These are phyloP conservation scores for Trichoderma asperelloides DNA, from an alignment of 495 filamentous ascomycete species.

Conservation along the genomic window DNA sequence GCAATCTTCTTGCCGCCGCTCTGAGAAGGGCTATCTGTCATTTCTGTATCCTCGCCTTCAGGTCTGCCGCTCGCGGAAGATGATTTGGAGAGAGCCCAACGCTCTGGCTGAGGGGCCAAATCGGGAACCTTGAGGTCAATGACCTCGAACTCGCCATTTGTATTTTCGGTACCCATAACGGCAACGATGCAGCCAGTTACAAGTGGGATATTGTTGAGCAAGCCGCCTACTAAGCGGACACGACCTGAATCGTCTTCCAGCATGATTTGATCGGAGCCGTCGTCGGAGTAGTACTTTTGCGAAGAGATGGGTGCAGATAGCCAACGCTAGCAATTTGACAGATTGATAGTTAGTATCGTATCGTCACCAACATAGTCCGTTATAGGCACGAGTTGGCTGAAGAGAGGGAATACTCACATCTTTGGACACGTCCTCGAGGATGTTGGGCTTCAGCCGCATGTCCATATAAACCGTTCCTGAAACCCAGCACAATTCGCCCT, in stretches of 20 bases:
- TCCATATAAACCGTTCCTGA: constrained; percentile 93
- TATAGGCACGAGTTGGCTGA: neutral
- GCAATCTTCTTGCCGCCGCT: constrained; percentile 58
- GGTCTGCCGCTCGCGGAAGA: constrained; percentile 15
- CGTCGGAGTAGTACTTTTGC: constrained; percentile 60
- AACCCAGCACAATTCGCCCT: constrained; percentile 94
- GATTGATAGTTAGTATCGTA: neutral
- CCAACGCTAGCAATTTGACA: constrained; percentile 53
- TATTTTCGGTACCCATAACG: constrained; percentile 86
- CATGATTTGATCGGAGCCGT: constrained; percentile 60
- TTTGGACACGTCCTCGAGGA: constrained; percentile 89
- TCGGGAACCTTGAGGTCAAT: constrained; percentile 83
- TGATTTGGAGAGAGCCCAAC: constrained; percentile 53
- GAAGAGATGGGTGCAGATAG: constrained; percentile 73
- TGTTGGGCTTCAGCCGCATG: constrained; percentile 92
- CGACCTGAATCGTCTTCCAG: constrained; percentile 95
- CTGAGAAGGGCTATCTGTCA: constrained; percentile 33
- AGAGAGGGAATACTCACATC: constrained; percentile 49
- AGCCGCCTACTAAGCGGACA: constrained; percentile 64
- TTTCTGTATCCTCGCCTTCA: constrained; percentile 30
- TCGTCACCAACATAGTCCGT: neutral
- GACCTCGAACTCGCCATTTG: constrained; percentile 85
- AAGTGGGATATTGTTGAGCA: constrained; percentile 54
- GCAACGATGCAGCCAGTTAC: constrained; percentile 90
- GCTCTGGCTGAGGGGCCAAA: constrained; percentile 66